Base-by-base conservation (phyloP, 163 green algal genomes). In the Scenedesmus sp. region DNA sequence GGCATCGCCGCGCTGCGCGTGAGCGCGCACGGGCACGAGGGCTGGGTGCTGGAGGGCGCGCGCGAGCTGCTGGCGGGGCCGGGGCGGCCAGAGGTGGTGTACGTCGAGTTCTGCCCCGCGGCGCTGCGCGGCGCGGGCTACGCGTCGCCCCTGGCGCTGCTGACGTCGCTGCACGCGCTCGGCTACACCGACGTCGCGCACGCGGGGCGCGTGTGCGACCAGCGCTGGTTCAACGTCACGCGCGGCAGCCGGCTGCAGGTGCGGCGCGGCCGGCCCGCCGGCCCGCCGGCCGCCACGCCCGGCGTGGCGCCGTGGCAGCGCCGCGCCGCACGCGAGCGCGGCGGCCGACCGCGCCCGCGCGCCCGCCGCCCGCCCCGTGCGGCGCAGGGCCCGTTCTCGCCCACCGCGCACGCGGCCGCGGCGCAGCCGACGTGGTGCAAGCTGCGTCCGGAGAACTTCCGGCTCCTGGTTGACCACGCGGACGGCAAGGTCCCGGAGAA, bases 351-450 rank as follows among this genome's bases (percentile, higher is more conserved):
- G 39, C 39, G 7, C 39, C 39, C 10, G 39, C 39, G 7, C 39
- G 39, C 39, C 39, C 39, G 39, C 39, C 39, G 6, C 7, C 39
- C 39, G 39, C 39, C 10, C n/a, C n/a, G n/a, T n/a, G n/a, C n/a
- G n/a, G n/a, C 66, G 69, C 69, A 77, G 69, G 69, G 47, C 24
- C 24, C 69, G 9, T 47, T 67, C 24, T 60, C 54, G 15, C 34
- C 39, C 3, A 50, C 31, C 39, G 69, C 54, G 24, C 75, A 87
- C 33, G 64, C 81, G 1, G 71, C 54, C 0, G 67, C 93, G 48
- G 79, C 80, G 62, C 90, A 93, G 81, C 92, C 93, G 7, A 95
- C 93, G 0, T 97, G 93, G 93, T 97, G 93, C 82, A 91, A 89
- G 56, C 77, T 97, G 50, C 79, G 79, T 56, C 85, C 84, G 3